phyloP scores from a whole-genome alignment of 2,329 filamentous ascomycete genomes.

The Acephala macrosclerotiorum region DNA sequence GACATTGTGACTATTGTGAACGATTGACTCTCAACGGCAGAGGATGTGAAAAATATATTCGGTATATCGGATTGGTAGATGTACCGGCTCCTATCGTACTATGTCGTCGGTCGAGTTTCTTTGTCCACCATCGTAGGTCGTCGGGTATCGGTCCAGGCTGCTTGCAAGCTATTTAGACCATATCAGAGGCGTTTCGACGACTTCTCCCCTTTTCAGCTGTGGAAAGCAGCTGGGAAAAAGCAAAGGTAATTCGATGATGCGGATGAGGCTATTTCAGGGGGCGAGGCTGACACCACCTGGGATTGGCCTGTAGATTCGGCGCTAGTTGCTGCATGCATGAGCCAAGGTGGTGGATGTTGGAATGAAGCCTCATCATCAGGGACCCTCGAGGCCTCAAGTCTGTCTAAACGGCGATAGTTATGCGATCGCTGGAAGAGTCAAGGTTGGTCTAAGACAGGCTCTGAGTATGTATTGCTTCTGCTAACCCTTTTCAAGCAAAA shows the following conservation, averaged over 20 bases:
- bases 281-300: conserved; percentile 20
- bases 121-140: conserved; percentile 5
- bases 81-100: conserved; percentile 8
- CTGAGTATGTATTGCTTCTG: conserved; percentile 14
- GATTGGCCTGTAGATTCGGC: conserved; percentile 7
- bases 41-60: not conserved
- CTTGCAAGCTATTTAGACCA: not conserved
- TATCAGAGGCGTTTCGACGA: not conserved
- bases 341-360: conserved; percentile 13
- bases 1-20: conserved; percentile 56
- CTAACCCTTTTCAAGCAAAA: conserved; percentile 56
- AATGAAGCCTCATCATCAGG: conserved; percentile 16
- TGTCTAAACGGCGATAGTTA: conserved; percentile 43
- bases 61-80: not conserved
- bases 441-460: conserved; percentile 49
- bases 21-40: not conserved
- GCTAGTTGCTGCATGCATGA: not conserved
- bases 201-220: not conserved
- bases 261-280: conserved; percentile 6
- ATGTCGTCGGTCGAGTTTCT: not conserved
- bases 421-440: conserved; percentile 62
- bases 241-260: not conserved
- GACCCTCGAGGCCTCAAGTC: conserved; percentile 12
- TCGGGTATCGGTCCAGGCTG: not conserved
- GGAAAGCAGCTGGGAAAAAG: not conserved